phyloP scores from a whole-genome alignment of 257 asterid species.

The Solanum chiquidenum region DNA sequence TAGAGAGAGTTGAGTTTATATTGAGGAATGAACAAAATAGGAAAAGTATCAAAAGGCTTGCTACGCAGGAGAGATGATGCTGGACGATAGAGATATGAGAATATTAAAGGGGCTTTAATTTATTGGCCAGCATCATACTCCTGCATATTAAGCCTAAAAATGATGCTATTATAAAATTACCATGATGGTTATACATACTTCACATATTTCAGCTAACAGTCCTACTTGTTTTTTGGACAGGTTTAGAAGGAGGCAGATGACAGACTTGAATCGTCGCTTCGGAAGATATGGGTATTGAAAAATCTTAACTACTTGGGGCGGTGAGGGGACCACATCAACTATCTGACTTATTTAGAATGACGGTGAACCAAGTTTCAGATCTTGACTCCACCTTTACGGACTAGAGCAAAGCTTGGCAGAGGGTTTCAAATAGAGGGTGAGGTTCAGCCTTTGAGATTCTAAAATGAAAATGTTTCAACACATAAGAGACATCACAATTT shows the following conservation, averaged over 20 bases:
- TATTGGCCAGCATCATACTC: neutral
- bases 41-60: neutral
- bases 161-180: neutral
- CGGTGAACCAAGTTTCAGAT: neutral
- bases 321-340: too few relatives aligned
- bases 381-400: neutral
- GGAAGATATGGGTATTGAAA: neutral
- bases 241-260: neutral
- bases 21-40: neutral
- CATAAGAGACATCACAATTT: neutral
- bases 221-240: neutral
- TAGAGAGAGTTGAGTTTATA: neutral
- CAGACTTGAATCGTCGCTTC: neutral
- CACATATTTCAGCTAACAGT: neutral
- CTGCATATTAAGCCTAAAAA: conserved; percentile 1
- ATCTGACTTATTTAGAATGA: neutral
- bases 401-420: neutral
- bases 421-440: neutral
- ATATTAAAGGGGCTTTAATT: neutral
- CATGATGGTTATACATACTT: neutral
- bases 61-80: conserved; percentile 1
- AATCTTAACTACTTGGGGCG: neutral
- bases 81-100: neutral
- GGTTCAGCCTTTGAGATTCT: neutral
- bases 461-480: neutral